Percentiles rank a stretch among this genome's conserved stretches.
These are phyloP conservation scores for Rhododendron henanense DNA, from an alignment of 148 eudicot species.

Conservation along the genomic window DNA sequence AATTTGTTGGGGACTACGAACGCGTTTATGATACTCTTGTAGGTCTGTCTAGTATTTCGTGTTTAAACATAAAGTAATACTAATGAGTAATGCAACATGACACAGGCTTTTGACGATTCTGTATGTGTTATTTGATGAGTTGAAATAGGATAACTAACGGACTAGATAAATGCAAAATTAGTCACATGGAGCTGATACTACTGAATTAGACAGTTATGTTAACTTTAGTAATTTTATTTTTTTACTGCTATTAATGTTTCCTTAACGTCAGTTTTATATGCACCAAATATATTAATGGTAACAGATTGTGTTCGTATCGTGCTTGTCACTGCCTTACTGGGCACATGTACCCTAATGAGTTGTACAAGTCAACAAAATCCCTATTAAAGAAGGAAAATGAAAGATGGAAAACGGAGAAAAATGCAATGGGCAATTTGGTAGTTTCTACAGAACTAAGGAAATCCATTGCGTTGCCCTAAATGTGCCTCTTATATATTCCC, in stretches of 20 bases:
- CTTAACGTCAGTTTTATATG: background rate
- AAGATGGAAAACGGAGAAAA: background rate
- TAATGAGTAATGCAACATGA: background rate
- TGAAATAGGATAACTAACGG: background rate
- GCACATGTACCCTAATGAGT: background rate
- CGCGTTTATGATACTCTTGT: no score
- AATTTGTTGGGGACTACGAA: background rate
- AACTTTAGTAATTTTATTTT: background rate
- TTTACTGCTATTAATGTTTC: background rate
- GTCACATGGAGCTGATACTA: background rate
- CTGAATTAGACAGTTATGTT: background rate
- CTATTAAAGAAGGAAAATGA: no score
- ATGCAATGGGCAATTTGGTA: background rate
- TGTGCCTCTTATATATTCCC: background rate
- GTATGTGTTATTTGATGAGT: no score
- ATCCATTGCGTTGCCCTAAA: background rate
- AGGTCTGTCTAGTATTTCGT: background rate
- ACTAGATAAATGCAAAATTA: background rate
- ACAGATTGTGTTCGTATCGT: background rate
- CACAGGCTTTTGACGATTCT: background rate
- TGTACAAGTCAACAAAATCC: background rate
- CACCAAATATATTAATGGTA: background rate
- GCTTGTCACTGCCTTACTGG: background rate
- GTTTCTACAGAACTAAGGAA: background rate
- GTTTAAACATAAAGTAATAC: background rate